A percentile compares a stretch with the other conserved stretches of the same genome.
These are phyloP conservation scores for Mentha longifolia DNA, from an alignment of 257 asterid genomes.

Conservation along the genomic window DNA sequence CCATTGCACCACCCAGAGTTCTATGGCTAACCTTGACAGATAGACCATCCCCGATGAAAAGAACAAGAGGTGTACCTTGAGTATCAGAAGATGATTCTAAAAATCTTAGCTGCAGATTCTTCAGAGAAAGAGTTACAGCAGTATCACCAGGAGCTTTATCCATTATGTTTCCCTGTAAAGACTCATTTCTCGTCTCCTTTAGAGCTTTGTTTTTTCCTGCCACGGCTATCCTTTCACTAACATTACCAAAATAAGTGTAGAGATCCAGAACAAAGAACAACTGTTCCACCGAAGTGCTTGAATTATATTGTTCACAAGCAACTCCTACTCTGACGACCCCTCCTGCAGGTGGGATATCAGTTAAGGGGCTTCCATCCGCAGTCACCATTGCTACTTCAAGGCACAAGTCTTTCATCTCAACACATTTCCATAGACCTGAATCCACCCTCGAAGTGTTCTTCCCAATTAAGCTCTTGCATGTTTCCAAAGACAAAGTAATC, in stretches of 20 bases:
- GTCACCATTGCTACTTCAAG: constrained; percentile 97
- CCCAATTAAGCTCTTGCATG: constrained; percentile 43
- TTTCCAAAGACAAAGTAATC: constrained; percentile 78
- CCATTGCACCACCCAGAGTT: constrained; percentile 95
- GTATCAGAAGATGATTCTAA: constrained; percentile 63
- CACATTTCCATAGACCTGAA: constrained; percentile 75
- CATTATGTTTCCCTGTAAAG: constrained; percentile 52
- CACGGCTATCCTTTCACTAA: constrained; percentile 73
- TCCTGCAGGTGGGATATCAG: constrained; percentile 85
- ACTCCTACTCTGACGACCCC: constrained; percentile 91
- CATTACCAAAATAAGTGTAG: constrained; percentile 72
- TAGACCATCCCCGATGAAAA: constrained; percentile 73
- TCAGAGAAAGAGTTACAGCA: constrained; percentile 67
- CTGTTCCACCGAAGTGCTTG: constrained; percentile 92
- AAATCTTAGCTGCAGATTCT: constrained; percentile 75
- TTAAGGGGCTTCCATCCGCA: constrained; percentile 92
- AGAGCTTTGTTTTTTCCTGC: constrained; percentile 56
- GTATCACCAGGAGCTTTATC: constrained; percentile 88
- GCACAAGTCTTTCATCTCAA: constrained; percentile 76
- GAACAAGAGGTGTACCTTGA: constrained; percentile 73
- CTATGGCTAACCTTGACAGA: constrained; percentile 77
- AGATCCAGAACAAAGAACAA: constrained; percentile 86
- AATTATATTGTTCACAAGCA: constrained; percentile 79
- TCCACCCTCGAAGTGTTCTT: constrained; percentile 40
- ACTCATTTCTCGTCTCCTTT: constrained; percentile 50